A percentile compares a stretch with the other conserved stretches of the same genome.
Evolutionary conservation across 2,329 filamentous ascomycete species (phyloP).

Genomic region (Xylaria sp.): DNA sequence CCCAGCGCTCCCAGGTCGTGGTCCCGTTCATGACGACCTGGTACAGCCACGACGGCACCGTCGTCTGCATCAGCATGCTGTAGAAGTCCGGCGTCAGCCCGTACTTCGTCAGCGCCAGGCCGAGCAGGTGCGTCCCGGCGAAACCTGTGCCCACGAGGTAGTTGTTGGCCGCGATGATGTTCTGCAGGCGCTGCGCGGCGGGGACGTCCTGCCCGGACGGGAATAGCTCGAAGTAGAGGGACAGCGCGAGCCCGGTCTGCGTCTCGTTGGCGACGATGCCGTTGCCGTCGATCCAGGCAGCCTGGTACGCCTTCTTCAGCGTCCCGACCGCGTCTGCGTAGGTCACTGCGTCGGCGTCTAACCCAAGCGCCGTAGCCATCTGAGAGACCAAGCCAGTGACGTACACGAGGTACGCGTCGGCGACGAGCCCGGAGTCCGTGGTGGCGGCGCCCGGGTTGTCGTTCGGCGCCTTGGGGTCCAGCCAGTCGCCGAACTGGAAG

Average conservation of each 20-base stretch:
- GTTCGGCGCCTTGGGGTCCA: slow-evolving; percentile 59
- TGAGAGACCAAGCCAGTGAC: slow-evolving; percentile 54
- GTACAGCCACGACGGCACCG: slow-evolving; percentile 61
- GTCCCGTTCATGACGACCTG: slow-evolving; percentile 59
- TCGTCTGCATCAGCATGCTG: slow-evolving; percentile 59
- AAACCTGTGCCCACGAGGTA: slow-evolving; percentile 57
- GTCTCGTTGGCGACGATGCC: slow-evolving; percentile 52
- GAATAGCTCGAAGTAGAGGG: slow-evolving; percentile 54
- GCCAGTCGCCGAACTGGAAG: slow-evolving; percentile 60
- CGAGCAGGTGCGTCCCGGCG: slow-evolving; percentile 56
- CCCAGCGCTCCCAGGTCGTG: slow-evolving; percentile 64
- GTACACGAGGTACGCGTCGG: slow-evolving; percentile 60
- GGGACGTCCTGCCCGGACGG: slow-evolving; percentile 37
- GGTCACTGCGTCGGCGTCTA: slow-evolving; percentile 43
- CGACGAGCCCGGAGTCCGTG: slow-evolving; percentile 56
- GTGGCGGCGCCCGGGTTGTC: slow-evolving; percentile 54
- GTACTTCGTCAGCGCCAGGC: slow-evolving; percentile 48
- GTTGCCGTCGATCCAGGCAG: slow-evolving; percentile 47
- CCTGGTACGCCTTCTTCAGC: slow-evolving; percentile 47
- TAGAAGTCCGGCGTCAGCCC: slow-evolving; percentile 54
- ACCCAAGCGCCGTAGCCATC: slow-evolving; percentile 51
- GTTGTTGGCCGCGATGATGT: slow-evolving; percentile 50
- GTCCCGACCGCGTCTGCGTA: slow-evolving; percentile 41
- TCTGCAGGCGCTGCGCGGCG: slow-evolving; percentile 47
- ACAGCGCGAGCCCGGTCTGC: slow-evolving; percentile 55